A percentile compares a stretch with the other conserved stretches of the same genome.
These are phyloP conservation scores for Canavalia gladiata DNA, from an alignment of 306 rosid genomes.

Conservation along the genomic window DNA sequence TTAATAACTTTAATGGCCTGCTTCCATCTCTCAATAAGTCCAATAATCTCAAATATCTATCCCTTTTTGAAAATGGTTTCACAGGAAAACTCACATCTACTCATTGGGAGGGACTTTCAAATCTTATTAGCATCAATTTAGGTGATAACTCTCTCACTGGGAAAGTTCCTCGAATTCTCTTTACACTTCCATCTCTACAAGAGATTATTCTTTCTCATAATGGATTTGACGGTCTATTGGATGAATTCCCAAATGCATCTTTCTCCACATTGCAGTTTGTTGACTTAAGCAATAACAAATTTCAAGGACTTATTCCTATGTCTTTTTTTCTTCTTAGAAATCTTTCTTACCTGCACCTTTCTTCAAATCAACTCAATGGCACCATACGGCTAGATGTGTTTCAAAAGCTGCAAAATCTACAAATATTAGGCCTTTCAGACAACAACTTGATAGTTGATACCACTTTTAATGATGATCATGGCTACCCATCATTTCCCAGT, in stretches of 20 bases:
- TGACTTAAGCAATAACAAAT: slow-evolving; percentile 52
- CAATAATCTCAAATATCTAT: slow-evolving; percentile 30
- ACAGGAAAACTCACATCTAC: slow-evolving; percentile 21
- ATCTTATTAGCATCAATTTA: background rate
- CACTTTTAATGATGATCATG: rapidly evolving
- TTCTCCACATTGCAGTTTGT: slow-evolving; percentile 16
- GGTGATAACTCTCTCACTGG: background rate
- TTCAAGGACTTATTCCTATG: slow-evolving; percentile 54
- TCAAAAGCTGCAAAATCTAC: slow-evolving; percentile 19
- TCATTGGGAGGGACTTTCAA: background rate
- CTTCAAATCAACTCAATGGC: slow-evolving; percentile 62
- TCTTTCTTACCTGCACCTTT: slow-evolving; percentile 28
- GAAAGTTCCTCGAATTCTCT: background rate
- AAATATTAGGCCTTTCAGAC: slow-evolving; percentile 55
- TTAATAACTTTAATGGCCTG: slow-evolving; percentile 39
- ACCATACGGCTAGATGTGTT: background rate
- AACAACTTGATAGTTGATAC: slow-evolving; percentile 46
- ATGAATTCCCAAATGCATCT: slow-evolving; percentile 13
- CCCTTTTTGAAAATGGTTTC: slow-evolving; percentile 33
- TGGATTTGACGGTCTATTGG: slow-evolving; percentile 2
- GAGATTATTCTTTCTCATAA: slow-evolving; percentile 19
- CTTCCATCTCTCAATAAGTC: slow-evolving; percentile 40
- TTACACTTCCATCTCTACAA: slow-evolving; percentile 38
- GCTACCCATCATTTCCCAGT: background rate
- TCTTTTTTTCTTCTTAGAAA: slow-evolving; percentile 40